These are phyloP conservation scores for Acanthamoeba royreba DNA, from an alignment of 208 protist genomes.

Conservation along the genomic window DNA sequence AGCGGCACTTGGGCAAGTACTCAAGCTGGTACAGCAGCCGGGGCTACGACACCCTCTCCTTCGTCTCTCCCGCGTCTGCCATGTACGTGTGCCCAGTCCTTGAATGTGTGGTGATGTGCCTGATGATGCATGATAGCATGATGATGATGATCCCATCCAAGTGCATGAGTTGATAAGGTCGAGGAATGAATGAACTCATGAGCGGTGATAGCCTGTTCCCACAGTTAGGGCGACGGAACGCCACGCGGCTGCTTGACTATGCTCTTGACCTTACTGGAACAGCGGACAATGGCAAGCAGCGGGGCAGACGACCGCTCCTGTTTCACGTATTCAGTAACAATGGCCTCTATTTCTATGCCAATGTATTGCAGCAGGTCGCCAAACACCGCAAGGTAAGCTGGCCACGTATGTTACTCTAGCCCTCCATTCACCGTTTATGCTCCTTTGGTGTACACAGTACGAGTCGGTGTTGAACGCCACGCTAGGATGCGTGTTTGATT, in stretches of 20 bases:
- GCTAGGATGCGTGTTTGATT: background rate
- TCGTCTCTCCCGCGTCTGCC: background rate
- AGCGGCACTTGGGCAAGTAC: constrained; percentile 4
- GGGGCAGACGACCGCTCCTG: background rate
- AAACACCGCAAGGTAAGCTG: background rate
- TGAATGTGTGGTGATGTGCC: too few relatives aligned
- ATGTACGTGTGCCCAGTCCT: background rate
- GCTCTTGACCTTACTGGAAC: background rate
- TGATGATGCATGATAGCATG: too few relatives aligned
- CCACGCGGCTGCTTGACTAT: background rate
- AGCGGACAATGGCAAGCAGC: background rate
- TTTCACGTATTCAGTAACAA: constrained; percentile 33
- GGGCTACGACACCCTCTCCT: constrained; percentile 17
- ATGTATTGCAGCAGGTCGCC: background rate
- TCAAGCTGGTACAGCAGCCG: constrained; percentile 3
- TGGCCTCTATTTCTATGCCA: constrained; percentile 7
- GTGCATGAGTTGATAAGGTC: too few relatives aligned
- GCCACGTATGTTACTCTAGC: too few relatives aligned
- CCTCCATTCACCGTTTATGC: background rate
- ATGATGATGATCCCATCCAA: too few relatives aligned
- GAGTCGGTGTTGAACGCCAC: background rate
- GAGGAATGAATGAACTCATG: too few relatives aligned
- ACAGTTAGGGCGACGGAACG: background rate
- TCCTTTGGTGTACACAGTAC: background rate
- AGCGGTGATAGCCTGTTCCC: background rate